Conservation (phyloP, 371 early-diverging fungal species). For the Mortierella sp. region DNA sequence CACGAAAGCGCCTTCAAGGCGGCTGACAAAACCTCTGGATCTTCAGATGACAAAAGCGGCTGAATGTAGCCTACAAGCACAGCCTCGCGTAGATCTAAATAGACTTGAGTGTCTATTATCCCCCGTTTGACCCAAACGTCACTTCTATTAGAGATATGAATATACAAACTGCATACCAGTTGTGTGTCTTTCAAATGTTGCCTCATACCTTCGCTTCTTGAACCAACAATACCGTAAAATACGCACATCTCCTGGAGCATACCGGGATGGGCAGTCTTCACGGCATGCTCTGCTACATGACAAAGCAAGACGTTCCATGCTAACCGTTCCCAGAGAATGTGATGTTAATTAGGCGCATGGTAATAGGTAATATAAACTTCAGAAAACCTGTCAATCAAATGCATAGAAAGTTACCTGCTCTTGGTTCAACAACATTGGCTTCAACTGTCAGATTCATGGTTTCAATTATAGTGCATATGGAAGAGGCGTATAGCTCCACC, state of each 20-base stretch:
- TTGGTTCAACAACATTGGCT: conserved; percentile 64
- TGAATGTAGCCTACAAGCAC: conserved; percentile 58
- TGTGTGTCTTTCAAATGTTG: neutral
- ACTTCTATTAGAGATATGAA: neutral
- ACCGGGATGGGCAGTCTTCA: conserved; percentile 28
- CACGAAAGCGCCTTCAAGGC: conserved; percentile 61
- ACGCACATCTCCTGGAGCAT: conserved; percentile 56
- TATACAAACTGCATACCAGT: neutral
- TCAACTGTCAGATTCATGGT: conserved; percentile 62
- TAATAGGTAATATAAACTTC: neutral
- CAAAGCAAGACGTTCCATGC: conserved; percentile 66
- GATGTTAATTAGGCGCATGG: neutral
- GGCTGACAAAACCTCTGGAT: conserved; percentile 46
- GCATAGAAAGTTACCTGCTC: conserved; percentile 56
- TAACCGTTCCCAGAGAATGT: conserved; percentile 5
- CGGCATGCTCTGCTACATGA: conserved; percentile 64
- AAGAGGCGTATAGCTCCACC: conserved; percentile 63
- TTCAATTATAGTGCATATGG: conserved; percentile 61
- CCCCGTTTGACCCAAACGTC: neutral
- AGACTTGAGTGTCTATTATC: conserved; percentile 61
- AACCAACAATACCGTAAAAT: conserved; percentile 66
- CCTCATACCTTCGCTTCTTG: conserved; percentile 62
- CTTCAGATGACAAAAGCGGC: conserved; percentile 55
- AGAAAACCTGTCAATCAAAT: neutral
- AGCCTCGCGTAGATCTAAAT: conserved; percentile 62